Conservation (phyloP, 192 early-diverging fungal genomes). For the Mycoemilia scoparia region DNA sequence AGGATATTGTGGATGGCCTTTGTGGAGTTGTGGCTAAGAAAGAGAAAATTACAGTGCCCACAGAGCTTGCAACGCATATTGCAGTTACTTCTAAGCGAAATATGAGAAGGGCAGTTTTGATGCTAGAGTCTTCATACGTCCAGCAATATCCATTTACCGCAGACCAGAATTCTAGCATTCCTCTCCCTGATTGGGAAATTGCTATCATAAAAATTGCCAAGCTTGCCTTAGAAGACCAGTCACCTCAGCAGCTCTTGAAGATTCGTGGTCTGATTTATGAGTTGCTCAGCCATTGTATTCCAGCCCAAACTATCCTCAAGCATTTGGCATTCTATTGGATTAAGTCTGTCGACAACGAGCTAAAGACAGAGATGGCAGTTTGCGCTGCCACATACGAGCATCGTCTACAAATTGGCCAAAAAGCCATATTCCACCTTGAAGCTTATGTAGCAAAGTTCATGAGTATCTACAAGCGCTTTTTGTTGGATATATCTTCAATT, state of each 20-base stretch:
- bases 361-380: slow-evolving; percentile 47
- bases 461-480: slow-evolving; percentile 71
- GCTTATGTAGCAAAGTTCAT: slow-evolving; percentile 85
- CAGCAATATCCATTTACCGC: slow-evolving; percentile 38
- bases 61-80: slow-evolving; percentile 38
- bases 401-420: slow-evolving; percentile 65
- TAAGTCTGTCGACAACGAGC: slow-evolving; percentile 41
- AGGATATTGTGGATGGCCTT: slow-evolving; percentile 58
- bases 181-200: slow-evolving; percentile 75
- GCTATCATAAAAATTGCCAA: slow-evolving; percentile 50
- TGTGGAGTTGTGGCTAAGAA: slow-evolving; percentile 60
- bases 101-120: slow-evolving; percentile 73
- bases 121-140: slow-evolving; percentile 67
- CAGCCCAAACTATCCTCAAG: slow-evolving; percentile 64
- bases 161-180: slow-evolving; percentile 30
- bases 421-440: slow-evolving; percentile 89
- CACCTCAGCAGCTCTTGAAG: slow-evolving; percentile 44
- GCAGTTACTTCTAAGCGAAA: slow-evolving; percentile 60
- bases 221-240: slow-evolving; percentile 56
- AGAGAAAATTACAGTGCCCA: slow-evolving; percentile 52
- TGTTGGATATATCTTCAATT: slow-evolving; percentile 11
- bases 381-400: slow-evolving; percentile 82
- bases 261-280: slow-evolving; percentile 71
- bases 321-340: slow-evolving; percentile 52
- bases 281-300: slow-evolving; percentile 78